These are phyloP conservation scores for Prunus mongolica DNA, from an alignment of 306 rosid species.

Conservation along the genomic window DNA sequence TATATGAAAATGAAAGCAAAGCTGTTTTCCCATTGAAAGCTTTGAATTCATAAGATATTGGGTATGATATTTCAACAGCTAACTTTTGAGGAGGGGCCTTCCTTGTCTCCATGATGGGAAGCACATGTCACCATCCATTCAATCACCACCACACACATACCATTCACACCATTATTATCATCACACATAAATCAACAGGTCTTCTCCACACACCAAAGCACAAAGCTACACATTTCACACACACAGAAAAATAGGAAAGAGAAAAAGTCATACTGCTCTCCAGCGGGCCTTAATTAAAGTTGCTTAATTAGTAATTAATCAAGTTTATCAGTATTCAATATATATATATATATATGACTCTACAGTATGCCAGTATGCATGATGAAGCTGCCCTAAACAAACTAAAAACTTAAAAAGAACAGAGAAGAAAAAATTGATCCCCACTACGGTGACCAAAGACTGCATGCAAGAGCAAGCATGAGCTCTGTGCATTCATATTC, in stretches of 20 bases:
- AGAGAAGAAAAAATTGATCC: not conserved
- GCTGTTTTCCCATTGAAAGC: conserved; percentile 29
- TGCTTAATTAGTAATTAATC: not conserved
- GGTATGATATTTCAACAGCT: conserved; percentile 48
- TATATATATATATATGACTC: not conserved
- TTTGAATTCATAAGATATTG: conserved; percentile 34
- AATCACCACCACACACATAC: conserved; percentile 49
- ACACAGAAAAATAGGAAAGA: not conserved
- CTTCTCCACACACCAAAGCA: conserved; percentile 24
- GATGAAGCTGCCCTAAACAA: too few relatives aligned
- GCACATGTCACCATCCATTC: conserved; percentile 58
- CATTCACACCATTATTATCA: conserved; percentile 37
- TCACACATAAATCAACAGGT: conserved; percentile 26
- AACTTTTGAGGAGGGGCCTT: conserved; percentile 52
- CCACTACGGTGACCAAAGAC: not conserved
- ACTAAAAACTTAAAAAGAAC: too few relatives aligned
- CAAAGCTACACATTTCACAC: not conserved
- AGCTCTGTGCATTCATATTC: not conserved
- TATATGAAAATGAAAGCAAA: not conserved
- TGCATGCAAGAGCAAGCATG: not conserved
- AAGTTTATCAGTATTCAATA: not conserved
- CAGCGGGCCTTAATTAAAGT: not conserved
- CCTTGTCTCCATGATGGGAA: conserved; percentile 71
- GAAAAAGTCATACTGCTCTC: not conserved
- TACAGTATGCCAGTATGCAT: too few relatives aligned